Conservation (phyloP, 768 basidiomycete genomes). For the Naganishia randhawae region DNA sequence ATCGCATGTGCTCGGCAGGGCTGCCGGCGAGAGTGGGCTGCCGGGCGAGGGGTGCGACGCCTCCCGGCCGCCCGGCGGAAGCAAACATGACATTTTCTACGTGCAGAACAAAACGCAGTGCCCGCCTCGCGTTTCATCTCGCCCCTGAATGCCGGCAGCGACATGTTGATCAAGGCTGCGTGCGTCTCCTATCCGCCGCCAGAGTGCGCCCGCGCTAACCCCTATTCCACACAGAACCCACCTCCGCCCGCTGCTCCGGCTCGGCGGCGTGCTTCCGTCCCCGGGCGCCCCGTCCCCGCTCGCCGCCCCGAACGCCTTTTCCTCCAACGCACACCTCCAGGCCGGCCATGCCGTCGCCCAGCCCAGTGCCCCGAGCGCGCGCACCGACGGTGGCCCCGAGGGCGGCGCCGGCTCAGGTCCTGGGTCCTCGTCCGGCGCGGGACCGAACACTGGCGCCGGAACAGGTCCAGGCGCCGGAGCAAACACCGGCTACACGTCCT, state of each 20-base stretch:
- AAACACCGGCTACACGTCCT: neutral
- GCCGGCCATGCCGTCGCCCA: conserved; percentile 26
- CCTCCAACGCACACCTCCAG: conserved; percentile 44
- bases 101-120: too few relatives aligned
- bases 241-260: conserved; percentile 48
- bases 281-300: conserved; percentile 6
- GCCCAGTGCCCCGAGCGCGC: conserved; percentile 7
- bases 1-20: too few relatives aligned
- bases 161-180: conserved; percentile 44
- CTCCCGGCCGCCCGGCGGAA: too few relatives aligned
- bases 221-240: conserved; percentile 36
- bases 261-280: conserved; percentile 31
- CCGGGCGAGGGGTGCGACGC: too few relatives aligned
- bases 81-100: too few relatives aligned
- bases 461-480: conserved; percentile 24
- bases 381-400: neutral
- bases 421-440: neutral
- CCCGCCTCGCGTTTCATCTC: neutral
- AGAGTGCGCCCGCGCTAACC: neutral
- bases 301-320: conserved; percentile 42
- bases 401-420: conserved; percentile 34
- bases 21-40: too few relatives aligned
- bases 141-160: neutral
- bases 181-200: conserved; percentile 15
- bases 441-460: conserved; percentile 34